Conservation (phyloP, 495 filamentous ascomycete genomes). For the Penicillium odoratum region DNA sequence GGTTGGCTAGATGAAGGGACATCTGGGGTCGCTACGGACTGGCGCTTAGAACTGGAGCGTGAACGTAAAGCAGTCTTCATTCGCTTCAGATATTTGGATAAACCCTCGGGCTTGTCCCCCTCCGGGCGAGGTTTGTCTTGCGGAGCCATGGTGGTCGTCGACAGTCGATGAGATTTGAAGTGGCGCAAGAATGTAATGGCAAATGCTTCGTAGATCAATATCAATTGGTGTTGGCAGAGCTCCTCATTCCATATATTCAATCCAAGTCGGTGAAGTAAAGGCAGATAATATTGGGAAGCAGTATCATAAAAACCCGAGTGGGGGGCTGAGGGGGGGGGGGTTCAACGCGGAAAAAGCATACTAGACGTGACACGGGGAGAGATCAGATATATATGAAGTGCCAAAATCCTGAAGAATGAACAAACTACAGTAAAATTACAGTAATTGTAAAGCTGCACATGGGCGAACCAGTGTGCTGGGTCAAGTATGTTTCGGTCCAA, state of each 20-base stretch:
- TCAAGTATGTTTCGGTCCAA: background rate
- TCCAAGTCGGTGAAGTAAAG: background rate
- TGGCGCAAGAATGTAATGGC: conserved; percentile 20
- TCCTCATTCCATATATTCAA: background rate
- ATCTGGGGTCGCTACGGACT: conserved; percentile 26
- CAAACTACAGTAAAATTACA: background rate
- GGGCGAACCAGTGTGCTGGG: conserved; percentile 3
- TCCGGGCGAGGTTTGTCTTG: conserved; percentile 20
- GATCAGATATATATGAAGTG: background rate
- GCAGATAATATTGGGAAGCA: background rate
- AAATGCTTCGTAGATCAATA: conserved; percentile 20
- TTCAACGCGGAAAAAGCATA: background rate
- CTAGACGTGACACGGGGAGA: background rate
- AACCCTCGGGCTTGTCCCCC: conserved; percentile 59
- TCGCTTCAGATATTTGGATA: conserved; percentile 61
- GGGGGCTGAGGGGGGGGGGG: background rate
- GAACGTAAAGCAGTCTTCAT: conserved; percentile 64
- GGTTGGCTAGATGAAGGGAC: conserved; percentile 23
- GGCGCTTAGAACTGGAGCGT: conserved; percentile 44
- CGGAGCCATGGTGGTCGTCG: conserved; percentile 28
- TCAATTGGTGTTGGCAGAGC: conserved; percentile 1
- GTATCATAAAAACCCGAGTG: background rate
- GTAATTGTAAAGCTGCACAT: conserved; percentile 2
- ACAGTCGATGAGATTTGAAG: conserved; percentile 2
- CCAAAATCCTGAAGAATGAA: background rate